phyloP scores from a whole-genome alignment of 257 asterid genomes.

The Fraxinus quadrangulata region DNA sequence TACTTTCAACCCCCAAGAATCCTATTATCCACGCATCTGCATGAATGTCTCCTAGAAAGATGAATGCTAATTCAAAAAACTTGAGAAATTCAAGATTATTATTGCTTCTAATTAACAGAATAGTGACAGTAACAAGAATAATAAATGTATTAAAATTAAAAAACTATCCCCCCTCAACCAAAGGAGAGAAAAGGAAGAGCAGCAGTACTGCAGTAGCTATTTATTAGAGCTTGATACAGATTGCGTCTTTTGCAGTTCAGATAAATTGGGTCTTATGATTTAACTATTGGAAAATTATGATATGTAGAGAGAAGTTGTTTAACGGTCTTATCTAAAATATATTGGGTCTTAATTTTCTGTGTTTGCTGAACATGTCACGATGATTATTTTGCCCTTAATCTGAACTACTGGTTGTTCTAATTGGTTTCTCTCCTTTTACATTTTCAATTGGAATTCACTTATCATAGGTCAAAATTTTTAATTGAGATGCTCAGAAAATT shows the following conservation, averaged over 20 bases:
- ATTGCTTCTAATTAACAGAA: neutral
- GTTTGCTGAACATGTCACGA: neutral
- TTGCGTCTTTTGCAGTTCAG: neutral
- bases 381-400: neutral
- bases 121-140: neutral
- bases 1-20: neutral
- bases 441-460: slow-evolving; percentile 7
- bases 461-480: slow-evolving; percentile 17
- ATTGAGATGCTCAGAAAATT: slow-evolving; percentile 25
- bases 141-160: neutral
- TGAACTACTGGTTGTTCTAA: neutral
- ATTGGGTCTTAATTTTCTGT: neutral
- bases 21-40: neutral
- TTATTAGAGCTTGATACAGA: neutral
- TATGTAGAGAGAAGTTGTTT: neutral
- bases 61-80: neutral
- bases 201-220: neutral
- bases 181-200: neutral
- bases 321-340: neutral
- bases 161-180: neutral
- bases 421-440: neutral
- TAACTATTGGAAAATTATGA: neutral
- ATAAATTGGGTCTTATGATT: neutral
- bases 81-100: neutral
- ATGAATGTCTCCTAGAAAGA: neutral